Base-by-base conservation (phyloP, 1,139 yeast species). In the Hyphopichia wangnamkhiaoensis region DNA sequence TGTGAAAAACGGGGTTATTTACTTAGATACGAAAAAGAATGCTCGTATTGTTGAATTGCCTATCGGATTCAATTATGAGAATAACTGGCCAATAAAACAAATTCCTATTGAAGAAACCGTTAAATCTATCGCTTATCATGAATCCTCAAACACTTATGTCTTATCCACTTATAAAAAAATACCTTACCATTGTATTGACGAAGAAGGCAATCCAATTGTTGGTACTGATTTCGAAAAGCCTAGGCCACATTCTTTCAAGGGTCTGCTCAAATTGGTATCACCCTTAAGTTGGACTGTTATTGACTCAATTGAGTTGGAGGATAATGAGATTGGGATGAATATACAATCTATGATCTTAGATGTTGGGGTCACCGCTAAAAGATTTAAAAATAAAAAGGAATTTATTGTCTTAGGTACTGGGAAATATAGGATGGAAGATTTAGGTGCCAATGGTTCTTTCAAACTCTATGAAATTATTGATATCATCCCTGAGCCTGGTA, bases 401-500 rank as follows among this genome's bases (percentile, higher is more conserved):
- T 79, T 82, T 45, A 62, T 93, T 17, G 84, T 89, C 1, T 69
- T 85, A 18, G 98, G 98, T 1, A 80, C 93, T 1, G 87, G 95
- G 1, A 72, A 76, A 43, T 78, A 82, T 43, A 74, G 95, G 42
- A 82, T 86, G 48, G 98, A 93, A 56, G 97, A 90, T 64, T 68
- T 86, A 41, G 79, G 90, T 4, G 79, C 95, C 1, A 80, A 82
- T 52, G 98, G 98, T 0, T 71, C 84, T 2, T 85, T 89, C 60
- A 80, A 82, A 47, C 67, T 91, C 2, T 82, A 68, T 50, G 96
- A 90, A 48, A 73, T 88, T 31, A 83, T 86, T 38, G 91, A 84
- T 46, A 86, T 90, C 58, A 89, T 89, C 44, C 96, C 97, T 0
- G 96, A 90, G 53, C 94, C 94, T 1, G 93, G 86, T 0, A 78